These are phyloP conservation scores for Mrakia frigida DNA, from an alignment of 768 basidiomycete genomes.

Conservation along the genomic window DNA sequence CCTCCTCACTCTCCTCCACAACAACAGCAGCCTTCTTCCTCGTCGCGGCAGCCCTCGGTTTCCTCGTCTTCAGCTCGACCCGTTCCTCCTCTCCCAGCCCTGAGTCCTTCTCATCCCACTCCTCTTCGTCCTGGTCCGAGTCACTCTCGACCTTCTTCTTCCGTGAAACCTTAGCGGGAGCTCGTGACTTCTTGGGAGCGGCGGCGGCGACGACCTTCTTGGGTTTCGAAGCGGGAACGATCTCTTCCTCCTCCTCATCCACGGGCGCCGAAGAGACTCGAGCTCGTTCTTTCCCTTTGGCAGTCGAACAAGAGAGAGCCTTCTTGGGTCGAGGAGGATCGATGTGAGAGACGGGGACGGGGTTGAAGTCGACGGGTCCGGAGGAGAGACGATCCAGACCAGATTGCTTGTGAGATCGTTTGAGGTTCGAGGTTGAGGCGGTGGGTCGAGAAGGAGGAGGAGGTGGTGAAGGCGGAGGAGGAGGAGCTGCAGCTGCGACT, in stretches of 20 bases:
- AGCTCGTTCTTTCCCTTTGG: constrained; percentile 7
- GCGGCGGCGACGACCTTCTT: neutral
- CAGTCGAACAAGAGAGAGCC: neutral
- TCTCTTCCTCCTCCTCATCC: neutral
- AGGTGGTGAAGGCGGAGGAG: neutral
- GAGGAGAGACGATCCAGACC: neutral
- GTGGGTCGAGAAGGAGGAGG: neutral
- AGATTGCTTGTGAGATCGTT: neutral
- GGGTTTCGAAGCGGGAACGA: neutral
- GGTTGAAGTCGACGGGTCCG: neutral
- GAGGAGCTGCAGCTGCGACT: neutral
- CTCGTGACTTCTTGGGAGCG: neutral
- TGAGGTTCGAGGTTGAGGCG: neutral
- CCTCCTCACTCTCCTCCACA: neutral
- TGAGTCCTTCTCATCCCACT: neutral
- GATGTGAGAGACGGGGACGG: neutral
- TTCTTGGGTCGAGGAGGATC: constrained; percentile 15
- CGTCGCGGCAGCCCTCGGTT: neutral
- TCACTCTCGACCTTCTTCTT: neutral
- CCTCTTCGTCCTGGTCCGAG: neutral
- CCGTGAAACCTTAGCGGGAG: neutral
- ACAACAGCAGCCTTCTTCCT: neutral
- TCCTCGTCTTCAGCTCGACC: neutral
- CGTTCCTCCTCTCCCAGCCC: neutral
- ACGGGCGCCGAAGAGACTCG: neutral